Base-by-base conservation (phyloP, 2,329 filamentous ascomycete species). In the Sclerotinia sclerotiorum region DNA sequence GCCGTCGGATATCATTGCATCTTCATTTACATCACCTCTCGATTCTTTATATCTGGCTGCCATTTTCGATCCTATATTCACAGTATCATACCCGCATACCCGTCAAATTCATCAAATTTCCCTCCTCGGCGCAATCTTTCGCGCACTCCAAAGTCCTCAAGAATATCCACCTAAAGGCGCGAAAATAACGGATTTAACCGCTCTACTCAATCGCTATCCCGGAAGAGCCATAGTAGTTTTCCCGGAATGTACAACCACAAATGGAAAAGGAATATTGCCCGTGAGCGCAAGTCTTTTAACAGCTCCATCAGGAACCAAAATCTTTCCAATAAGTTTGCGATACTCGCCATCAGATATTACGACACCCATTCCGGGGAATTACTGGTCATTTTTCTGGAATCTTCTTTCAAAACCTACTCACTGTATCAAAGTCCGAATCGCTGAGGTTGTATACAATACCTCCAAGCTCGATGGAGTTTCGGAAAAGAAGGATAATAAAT, bases 1-100 rank as follows among this genome's bases (percentile, higher is more conserved):
- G 68, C 87, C 90, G 5, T 88, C 91, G 58, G 91, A 90, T 68
- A 84, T 99, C 74, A 95, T 99, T 75, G 94, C 93, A 61, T 90
- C 92, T 64, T 95, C 93, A 70, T 95, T 94, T 78, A 97, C 94
- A 46, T 96, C 92, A 13, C 95, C 95, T 11, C 87, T 99, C 78
- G 95, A 99, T 79, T 90, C 93, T 21, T 82, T 99, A 68, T 99
- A 98, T 79, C 88, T 99, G 32, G 93, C 95, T 69, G 94, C 93
- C 71, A 93, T 98, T 76, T 99, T 98, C 82, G 93, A 97, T 78
- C 95, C 95, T 3, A 85, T 99, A 78, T 98, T 99, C 81, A 96
- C 93, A 15, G 83, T 91, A 57, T 92, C 90, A 0, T 97, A 93
- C 79, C 93, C 94, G 0, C 82, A 84, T 69, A 90, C 88, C 3